phyloP scores from a whole-genome alignment of 257 asterid genomes.

The Eucommia ulmoides region DNA sequence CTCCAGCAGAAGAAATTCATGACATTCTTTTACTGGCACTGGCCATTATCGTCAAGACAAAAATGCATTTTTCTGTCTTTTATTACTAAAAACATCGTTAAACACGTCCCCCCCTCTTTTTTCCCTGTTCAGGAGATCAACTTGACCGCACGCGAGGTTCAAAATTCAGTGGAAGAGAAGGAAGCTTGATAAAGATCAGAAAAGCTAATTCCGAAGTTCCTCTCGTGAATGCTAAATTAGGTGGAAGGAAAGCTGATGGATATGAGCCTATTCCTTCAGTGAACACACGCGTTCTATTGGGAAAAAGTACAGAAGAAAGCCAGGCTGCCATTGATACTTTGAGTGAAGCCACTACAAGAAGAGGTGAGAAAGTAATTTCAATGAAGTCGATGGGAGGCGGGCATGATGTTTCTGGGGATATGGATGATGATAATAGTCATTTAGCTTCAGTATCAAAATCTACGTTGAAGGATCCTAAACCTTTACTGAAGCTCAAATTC shows the following conservation, averaged over 20 bases:
- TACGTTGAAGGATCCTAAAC: constrained; percentile 41
- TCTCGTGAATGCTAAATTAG: constrained; percentile 19
- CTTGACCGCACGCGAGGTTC: constrained; percentile 34
- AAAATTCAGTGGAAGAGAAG: constrained; percentile 25
- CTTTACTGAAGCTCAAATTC: constrained; percentile 58
- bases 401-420: constrained; percentile 23
- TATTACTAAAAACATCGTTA: background rate
- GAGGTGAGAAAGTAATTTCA: constrained; percentile 30
- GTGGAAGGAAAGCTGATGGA: constrained; percentile 25
- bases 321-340: constrained; percentile 22
- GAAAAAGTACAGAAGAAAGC: constrained; percentile 35
- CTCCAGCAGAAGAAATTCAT: background rate
- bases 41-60: too few species aligned
- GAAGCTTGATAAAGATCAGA: constrained; percentile 24
- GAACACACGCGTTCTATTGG: constrained; percentile 25
- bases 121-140: constrained; percentile 2
- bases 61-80: background rate
- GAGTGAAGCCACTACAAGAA: constrained; percentile 27
- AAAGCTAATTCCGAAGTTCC: constrained; percentile 17
- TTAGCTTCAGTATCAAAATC: constrained; percentile 22
- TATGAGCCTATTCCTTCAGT: constrained; percentile 36
- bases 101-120: too few species aligned
- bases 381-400: constrained; percentile 18
- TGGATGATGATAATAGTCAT: constrained; percentile 28
- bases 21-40: background rate